These are phyloP conservation scores for Cucurbita moschata DNA, from an alignment of 306 rosid genomes.

Conservation along the genomic window DNA sequence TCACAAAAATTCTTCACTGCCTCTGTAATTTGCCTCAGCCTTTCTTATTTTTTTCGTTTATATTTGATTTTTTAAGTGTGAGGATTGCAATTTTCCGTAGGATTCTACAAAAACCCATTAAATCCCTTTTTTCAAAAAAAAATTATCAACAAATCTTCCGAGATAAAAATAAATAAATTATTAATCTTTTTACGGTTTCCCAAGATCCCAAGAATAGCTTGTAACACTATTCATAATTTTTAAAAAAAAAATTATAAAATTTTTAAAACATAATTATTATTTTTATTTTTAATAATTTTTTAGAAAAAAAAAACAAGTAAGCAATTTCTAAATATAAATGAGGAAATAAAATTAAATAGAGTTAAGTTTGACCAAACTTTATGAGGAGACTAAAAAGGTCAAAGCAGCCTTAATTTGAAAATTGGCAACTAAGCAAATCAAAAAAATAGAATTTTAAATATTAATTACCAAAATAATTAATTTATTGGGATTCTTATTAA, in stretches of 20 bases:
- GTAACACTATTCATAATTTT: neutral
- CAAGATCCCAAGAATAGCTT: constrained; percentile 65
- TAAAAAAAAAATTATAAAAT: too few species aligned
- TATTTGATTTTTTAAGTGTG: constrained; percentile 20
- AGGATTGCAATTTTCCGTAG: constrained; percentile 14
- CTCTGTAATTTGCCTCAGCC: constrained; percentile 18
- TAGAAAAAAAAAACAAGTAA: neutral
- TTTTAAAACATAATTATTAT: too few species aligned
- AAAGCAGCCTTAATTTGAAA: constrained; percentile 2
- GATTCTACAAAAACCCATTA: constrained; percentile 11
- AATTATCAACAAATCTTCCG: neutral
- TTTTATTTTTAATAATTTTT: too few species aligned
- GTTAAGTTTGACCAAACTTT: neutral
- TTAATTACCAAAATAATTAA: neutral
- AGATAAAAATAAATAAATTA: constrained; percentile 22
- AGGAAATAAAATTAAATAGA: neutral
- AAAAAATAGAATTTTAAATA: neutral
- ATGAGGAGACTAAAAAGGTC: neutral
- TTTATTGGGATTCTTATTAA: too few species aligned
- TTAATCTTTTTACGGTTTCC: constrained; percentile 30
- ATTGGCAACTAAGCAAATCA: neutral
- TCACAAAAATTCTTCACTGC: constrained; percentile 35
- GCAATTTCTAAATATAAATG: neutral
- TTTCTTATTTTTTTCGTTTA: constrained; percentile 28
- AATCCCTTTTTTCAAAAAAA: neutral